These are phyloP conservation scores for Batrachochytrium dendrobatidis DNA, from an alignment of 371 early-diverging fungal genomes.

Conservation along the genomic window DNA sequence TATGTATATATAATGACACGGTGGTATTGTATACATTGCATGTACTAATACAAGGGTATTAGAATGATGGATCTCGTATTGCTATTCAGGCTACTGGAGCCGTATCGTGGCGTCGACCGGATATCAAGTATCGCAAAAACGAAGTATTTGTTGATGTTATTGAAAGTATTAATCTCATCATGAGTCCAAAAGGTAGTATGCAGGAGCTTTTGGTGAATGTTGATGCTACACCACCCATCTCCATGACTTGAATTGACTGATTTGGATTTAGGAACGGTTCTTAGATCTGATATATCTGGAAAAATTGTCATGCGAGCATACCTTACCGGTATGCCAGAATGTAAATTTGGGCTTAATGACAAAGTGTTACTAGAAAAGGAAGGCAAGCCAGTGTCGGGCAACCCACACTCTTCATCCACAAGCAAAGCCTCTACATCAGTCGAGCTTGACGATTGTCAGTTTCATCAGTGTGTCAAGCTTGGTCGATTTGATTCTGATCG, in stretches of 20 bases:
- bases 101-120: conserved; percentile 78
- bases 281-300: conserved; percentile 74
- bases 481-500: conserved; percentile 74
- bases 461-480: conserved; percentile 88
- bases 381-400: conserved; percentile 22
- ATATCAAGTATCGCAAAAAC: conserved; percentile 91
- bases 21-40: no score
- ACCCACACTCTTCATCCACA: conserved; percentile 6
- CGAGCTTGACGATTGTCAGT: conserved; percentile 84
- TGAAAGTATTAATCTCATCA: conserved; percentile 82
- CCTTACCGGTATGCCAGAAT: conserved; percentile 69
- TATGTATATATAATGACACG: no score
- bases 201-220: background rate
- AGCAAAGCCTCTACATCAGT: conserved; percentile 36
- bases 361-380: conserved; percentile 70
- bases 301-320: conserved; percentile 72
- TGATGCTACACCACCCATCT: background rate
- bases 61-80: conserved; percentile 68
- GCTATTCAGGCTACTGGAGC: conserved; percentile 90
- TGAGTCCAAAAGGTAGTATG: conserved; percentile 59
- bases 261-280: conserved; percentile 50
- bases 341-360: conserved; percentile 79
- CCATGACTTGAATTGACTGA: background rate
- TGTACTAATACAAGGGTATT: background rate
- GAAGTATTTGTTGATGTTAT: conserved; percentile 97